Conservation (phyloP, 2,329 filamentous ascomycete species). For the Apiospora aurea region DNA sequence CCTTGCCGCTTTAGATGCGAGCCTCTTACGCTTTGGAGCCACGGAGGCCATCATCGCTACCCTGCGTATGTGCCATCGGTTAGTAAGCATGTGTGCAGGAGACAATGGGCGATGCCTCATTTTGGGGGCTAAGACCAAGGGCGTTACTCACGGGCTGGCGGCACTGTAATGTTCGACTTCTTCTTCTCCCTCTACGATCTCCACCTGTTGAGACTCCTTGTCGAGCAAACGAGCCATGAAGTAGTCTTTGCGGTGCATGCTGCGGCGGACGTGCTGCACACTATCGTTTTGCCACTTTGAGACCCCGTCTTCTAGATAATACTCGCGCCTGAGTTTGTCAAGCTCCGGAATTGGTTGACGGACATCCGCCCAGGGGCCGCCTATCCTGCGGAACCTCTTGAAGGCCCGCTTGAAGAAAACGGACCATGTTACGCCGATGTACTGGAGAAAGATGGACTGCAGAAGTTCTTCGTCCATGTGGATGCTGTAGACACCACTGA, state of each 20-base stretch:
- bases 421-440: slow-evolving; percentile 56
- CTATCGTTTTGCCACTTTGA: slow-evolving; percentile 23
- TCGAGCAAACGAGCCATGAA: slow-evolving; percentile 54
- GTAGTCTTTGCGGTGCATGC: slow-evolving; percentile 47
- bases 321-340: slow-evolving; percentile 40
- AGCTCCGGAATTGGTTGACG: slow-evolving; percentile 23
- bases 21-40: not conserved
- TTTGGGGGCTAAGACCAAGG: not conserved
- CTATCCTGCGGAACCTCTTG: slow-evolving; percentile 38
- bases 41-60: not conserved
- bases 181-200: slow-evolving; percentile 45
- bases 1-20: not conserved
- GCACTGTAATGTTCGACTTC: slow-evolving; percentile 39
- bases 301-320: slow-evolving; percentile 45
- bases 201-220: slow-evolving; percentile 35
- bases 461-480: slow-evolving; percentile 60
- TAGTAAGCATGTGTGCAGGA: too few relatives aligned
- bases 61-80: not conserved
- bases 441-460: slow-evolving; percentile 59
- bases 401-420: slow-evolving; percentile 51
- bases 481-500: slow-evolving; percentile 57
- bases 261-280: slow-evolving; percentile 42
- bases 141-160: not conserved
- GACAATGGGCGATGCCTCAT: not conserved
- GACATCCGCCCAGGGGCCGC: slow-evolving; percentile 44